A percentile compares a stretch with the other conserved stretches of the same genome.
Evolutionary conservation across 2,329 filamentous ascomycete genomes (phyloP).

Genomic region (Dactylellina leptospora): DNA sequence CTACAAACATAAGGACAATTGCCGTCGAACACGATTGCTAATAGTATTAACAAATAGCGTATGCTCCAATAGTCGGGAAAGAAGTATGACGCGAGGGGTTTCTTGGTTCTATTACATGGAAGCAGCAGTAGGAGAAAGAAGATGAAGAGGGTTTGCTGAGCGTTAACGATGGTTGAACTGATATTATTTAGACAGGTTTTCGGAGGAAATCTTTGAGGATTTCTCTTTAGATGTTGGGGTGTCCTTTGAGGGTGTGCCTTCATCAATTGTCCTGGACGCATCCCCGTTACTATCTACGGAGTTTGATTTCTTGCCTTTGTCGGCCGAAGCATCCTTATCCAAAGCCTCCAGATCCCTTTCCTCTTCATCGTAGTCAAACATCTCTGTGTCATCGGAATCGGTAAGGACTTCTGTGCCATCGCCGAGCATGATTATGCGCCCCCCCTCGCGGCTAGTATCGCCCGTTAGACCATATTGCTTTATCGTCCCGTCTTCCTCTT

Average conservation of each 20-base stretch:
- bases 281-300: not conserved
- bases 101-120: conserved; percentile 22
- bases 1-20: no score
- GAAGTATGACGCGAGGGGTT: not conserved
- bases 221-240: conserved; percentile 2
- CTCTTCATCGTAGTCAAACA: conserved; percentile 87
- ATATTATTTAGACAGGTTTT: conserved; percentile 20
- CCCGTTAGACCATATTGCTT: conserved; percentile 42
- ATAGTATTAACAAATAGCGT: no score
- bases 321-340: conserved; percentile 55
- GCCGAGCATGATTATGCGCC: conserved; percentile 91
- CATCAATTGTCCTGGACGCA: not conserved
- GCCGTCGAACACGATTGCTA: no score
- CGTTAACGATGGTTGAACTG: conserved; percentile 6
- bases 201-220: conserved; percentile 19
- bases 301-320: conserved; percentile 1
- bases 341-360: conserved; percentile 57
- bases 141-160: conserved; percentile 19
- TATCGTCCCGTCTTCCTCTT: conserved; percentile 63
- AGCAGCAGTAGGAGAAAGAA: conserved; percentile 1
- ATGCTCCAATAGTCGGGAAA: not conserved
- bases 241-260: conserved; percentile 24
- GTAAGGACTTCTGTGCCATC: conserved; percentile 93
- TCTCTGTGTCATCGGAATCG: conserved; percentile 87
- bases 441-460: conserved; percentile 61